Percentiles rank a stretch among this genome's conserved stretches.
These are phyloP conservation scores for Dendrostoma leiphaemia DNA, from an alignment of 2,329 filamentous ascomycete species.

Conservation along the genomic window DNA sequence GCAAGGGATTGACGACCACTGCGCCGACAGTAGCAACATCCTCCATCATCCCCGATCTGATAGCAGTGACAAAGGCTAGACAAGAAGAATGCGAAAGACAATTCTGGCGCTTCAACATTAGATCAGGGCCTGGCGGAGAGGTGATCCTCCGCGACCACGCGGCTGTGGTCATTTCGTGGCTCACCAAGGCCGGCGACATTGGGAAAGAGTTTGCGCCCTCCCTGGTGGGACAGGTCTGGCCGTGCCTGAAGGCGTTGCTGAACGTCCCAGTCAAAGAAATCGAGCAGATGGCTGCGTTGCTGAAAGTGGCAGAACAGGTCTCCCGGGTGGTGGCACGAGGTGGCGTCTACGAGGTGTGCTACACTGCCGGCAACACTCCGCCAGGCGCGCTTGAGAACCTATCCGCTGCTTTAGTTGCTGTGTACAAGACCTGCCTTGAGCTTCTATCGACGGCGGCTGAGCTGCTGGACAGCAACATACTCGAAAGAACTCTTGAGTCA, in stretches of 20 bases:
- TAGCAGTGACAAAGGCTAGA: neutral
- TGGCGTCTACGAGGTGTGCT: neutral
- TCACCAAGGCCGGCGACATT: neutral
- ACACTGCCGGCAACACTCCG: neutral
- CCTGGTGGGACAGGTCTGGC: neutral
- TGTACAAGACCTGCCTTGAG: neutral
- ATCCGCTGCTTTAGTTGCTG: neutral
- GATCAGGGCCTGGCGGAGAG: neutral
- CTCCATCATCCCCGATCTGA: neutral
- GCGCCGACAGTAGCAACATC: too few species aligned
- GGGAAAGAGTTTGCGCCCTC: neutral
- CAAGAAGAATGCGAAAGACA: neutral
- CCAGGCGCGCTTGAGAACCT: neutral
- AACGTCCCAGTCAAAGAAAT: neutral
- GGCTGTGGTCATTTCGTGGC: neutral
- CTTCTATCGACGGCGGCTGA: neutral
- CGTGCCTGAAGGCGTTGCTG: neutral
- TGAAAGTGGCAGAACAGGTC: neutral
- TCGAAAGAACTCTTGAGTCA: neutral
- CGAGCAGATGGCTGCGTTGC: neutral
- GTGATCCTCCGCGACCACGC: constrained; percentile 1
- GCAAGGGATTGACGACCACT: neutral
- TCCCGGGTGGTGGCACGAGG: neutral
- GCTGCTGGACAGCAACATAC: neutral
- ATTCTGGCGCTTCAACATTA: neutral